Evolutionary conservation across 2,329 filamentous ascomycete genomes (phyloP).

Genomic region (Penicillium verrucosum): DNA sequence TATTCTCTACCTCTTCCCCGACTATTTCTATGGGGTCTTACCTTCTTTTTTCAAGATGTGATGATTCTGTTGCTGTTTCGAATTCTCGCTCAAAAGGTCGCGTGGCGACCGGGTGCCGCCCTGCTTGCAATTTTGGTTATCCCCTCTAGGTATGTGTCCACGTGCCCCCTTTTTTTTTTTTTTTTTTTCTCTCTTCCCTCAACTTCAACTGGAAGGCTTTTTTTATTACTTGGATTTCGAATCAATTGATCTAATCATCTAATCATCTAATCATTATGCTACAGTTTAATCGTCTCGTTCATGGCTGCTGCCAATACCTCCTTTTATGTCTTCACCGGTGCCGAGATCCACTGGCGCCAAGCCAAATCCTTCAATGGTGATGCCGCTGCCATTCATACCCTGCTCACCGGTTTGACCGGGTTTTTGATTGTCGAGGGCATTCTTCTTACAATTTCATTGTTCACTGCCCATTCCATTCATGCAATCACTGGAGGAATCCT

Average conservation of each 20-base stretch:
- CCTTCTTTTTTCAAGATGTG: conserved; percentile 33
- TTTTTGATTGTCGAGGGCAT: conserved; percentile 32
- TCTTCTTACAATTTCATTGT: conserved; percentile 24
- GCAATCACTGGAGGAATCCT: conserved; percentile 26
- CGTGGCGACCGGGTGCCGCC: conserved; percentile 20
- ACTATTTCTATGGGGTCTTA: conserved; percentile 28
- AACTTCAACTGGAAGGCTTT: too few species aligned
- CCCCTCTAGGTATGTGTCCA: conserved; percentile 28
- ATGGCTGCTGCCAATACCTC: conserved; percentile 36
- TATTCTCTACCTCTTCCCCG: conserved; percentile 23
- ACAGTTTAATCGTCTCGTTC: conserved; percentile 30
- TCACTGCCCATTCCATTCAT: conserved; percentile 26
- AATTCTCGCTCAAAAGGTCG: conserved; percentile 22
- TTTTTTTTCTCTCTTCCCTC: too few species aligned
- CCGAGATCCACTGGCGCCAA: conserved; percentile 39
- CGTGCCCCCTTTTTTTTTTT: not conserved
- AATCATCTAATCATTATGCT: not conserved
- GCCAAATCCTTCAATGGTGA: conserved; percentile 32
- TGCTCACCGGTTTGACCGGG: conserved; percentile 33
- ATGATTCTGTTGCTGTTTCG: conserved; percentile 24
- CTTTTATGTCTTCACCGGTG: conserved; percentile 34
- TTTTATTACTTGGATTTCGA: too few species aligned
- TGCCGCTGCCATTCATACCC: conserved; percentile 32
- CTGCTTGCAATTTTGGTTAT: conserved; percentile 24
- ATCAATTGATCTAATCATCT: too few species aligned